Conservation (phyloP, 2,329 filamentous ascomycete species). For the Fusarium sp. region DNA sequence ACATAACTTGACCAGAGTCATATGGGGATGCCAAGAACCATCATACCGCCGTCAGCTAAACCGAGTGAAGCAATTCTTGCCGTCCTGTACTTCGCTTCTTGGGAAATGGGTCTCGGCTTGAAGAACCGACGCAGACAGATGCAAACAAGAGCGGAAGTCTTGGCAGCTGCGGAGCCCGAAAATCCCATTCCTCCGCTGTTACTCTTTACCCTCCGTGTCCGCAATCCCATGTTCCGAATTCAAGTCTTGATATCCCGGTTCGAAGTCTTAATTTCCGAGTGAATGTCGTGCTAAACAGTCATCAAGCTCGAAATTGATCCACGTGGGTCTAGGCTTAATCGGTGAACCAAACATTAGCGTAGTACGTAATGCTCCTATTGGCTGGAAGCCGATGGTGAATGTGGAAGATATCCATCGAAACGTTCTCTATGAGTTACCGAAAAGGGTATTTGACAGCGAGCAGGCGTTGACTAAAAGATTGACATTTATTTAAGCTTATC, state of each 20-base stretch:
- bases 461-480: background rate
- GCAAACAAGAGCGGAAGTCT: background rate
- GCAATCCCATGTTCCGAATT: background rate
- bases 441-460: constrained; percentile 8
- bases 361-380: background rate
- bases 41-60: constrained; percentile 4
- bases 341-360: constrained; percentile 20
- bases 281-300: background rate
- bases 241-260: background rate
- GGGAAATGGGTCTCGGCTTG: background rate
- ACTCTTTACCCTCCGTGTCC: background rate
- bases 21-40: constrained; percentile 15
- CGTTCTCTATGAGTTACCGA: constrained; percentile 15
- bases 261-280: constrained; percentile 7
- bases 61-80: constrained; percentile 13
- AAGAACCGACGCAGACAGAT: background rate
- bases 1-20: background rate
- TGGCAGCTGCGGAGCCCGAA: constrained; percentile 10
- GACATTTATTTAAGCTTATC: constrained; percentile 1
- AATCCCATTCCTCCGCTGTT: background rate
- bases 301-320: constrained; percentile 5
- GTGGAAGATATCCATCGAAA: background rate
- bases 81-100: background rate
- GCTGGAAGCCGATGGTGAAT: background rate
- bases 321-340: background rate